Base-by-base conservation (phyloP, 2,329 filamentous ascomycete genomes). In the Diaporthe ilicicola region DNA sequence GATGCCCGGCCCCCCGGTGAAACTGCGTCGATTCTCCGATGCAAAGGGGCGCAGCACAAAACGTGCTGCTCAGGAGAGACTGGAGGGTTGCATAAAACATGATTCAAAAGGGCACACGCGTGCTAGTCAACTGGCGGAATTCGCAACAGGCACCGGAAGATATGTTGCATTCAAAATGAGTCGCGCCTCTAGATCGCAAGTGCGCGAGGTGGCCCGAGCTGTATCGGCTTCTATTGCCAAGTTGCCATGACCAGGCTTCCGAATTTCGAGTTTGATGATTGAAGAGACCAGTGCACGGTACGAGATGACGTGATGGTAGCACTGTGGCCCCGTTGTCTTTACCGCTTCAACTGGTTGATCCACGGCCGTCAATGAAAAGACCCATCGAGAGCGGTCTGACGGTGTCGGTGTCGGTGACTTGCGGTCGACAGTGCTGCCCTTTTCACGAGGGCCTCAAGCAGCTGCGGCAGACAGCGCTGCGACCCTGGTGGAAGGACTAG, bases 261-360 rank as follows among this genome's bases (percentile, higher is more conserved):
- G 59, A 64, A 48, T 19, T 50, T 37, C 42, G 44, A 44, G n/a
- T n/a, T 64, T 27, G 29, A 50, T 37, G 59, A 37, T 37, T 37
- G 66, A 50, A 56, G 42, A 59, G 32, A 22, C 39, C 66, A 46
- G 66, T 55, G 42, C 66, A 51, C 66, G 66, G 42, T 59, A 42
- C 19, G 54, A 39, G 24, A 55, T 56, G 66, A 68, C 9, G 32
- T 29, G 54, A 55, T 29, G 54, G 48, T 22, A 59, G 59, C 34
- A 51, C 66, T 69, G 70, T 67, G 71, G 69, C 70, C 71, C 56
- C 51, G 50, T 34, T 54, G 27, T 46, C 64, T 59, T 72, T 70
- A 72, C 71, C 71, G 71, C 71, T 71, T 65, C 68, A 24, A 48
- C 22, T 50, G 61, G 59, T 53, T 54, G 50, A 68, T 67, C 55